Evolutionary conservation across 371 early-diverging fungal genomes (phyloP).

Genomic region (Zychaea mexicana): DNA sequence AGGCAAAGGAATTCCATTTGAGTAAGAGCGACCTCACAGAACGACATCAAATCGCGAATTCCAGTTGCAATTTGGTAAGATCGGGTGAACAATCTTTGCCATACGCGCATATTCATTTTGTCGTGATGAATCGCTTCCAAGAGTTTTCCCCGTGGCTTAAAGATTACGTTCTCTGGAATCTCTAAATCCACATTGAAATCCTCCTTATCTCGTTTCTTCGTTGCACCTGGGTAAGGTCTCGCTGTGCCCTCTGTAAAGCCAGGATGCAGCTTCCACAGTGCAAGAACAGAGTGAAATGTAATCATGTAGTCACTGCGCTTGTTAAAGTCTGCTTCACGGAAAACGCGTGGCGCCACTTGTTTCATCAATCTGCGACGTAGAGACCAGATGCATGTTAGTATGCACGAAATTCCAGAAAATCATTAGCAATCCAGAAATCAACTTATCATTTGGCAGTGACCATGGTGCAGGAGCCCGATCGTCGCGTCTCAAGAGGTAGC

Average conservation of each 20-base stretch:
- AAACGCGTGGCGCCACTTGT: background rate
- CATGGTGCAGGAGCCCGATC: slow-evolving; percentile 68
- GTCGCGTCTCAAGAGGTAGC: slow-evolving; percentile 63
- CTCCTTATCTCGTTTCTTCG: background rate
- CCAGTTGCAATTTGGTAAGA: background rate
- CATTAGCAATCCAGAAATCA: background rate
- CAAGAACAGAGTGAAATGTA: background rate
- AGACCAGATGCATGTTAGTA: background rate
- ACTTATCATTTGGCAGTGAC: slow-evolving; percentile 43
- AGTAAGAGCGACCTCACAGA: slow-evolving; percentile 9
- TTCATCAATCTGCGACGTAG: background rate
- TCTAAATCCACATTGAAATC: background rate
- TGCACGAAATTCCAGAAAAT: too few relatives aligned
- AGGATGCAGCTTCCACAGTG: slow-evolving; percentile 1
- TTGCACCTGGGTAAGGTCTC: background rate
- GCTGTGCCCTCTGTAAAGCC: background rate
- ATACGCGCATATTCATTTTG: slow-evolving; percentile 9
- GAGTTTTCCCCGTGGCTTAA: background rate
- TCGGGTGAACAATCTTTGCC: slow-evolving; percentile 2
- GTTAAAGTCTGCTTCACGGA: background rate
- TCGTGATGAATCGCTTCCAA: slow-evolving; percentile 2
- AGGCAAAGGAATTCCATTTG: slow-evolving; percentile 14
- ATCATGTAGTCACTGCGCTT: slow-evolving; percentile 5
- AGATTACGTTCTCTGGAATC: background rate
- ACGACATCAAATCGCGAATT: slow-evolving; percentile 10